Base-by-base conservation (phyloP, 2,329 filamentous ascomycete species). In the Aureobasidium sp. region DNA sequence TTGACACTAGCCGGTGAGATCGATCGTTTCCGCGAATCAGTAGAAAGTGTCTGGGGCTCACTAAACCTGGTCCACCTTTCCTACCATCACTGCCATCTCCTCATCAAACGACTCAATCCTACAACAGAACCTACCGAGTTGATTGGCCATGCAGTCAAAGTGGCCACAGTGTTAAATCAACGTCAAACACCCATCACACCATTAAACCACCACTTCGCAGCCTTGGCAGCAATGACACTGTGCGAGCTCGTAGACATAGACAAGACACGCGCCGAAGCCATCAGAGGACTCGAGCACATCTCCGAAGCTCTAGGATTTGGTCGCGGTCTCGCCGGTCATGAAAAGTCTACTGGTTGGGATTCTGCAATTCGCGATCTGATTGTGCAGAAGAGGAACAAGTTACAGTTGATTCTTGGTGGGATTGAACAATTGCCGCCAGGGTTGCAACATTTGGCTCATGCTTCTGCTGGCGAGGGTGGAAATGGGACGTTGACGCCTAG, bases 81-180 rank as follows among this genome's bases (percentile, higher is more conserved):
- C 20, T 90, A 88, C 73, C 89, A 87, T 82, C 86, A 90, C 71
- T 80, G 84, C 66, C 84, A 85, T 64, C 78, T 90, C 9, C 77
- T 90, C 20, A 79, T 84, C 10, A 84, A 85, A 57, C 78, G 89
- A 2, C 77, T 86, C 60, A 82, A 81, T 41, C 80, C 83, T 1
- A 79, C 78, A 12, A 78, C 81, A 0, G 81, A 82, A 44, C 78
- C 83, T 0, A 74, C 78, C 1, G 82, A 87, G 63, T 78, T 87
- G 17, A 74, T 88, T 23, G 84, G 82, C 72, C 81, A 85, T 6
- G 83, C 84, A 29, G 79, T 80, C 64, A 81, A 86, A 67, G 79
- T 86, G 5, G 79, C 82, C 42, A 77, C 76, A n/a, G 78, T 88
- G 55, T 75, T 90, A 36, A 78, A 82, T 7, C 76, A 77, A 34